These are phyloP conservation scores for Pseudonectria buxi DNA, from an alignment of 2,329 filamentous ascomycete species.

Conservation along the genomic window DNA sequence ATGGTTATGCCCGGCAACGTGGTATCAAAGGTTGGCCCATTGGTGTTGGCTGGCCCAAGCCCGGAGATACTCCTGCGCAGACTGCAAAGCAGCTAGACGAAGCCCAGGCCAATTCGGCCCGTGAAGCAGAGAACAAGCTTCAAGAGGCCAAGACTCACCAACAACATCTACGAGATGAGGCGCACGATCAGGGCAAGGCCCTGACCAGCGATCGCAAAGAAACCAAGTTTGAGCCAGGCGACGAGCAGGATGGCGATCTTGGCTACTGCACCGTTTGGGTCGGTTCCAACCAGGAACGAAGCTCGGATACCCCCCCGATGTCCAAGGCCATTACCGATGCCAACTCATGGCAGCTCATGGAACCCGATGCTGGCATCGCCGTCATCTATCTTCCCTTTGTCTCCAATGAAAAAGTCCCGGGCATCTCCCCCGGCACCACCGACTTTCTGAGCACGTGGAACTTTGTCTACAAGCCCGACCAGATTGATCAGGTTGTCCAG, in stretches of 20 bases:
- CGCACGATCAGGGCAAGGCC: constrained; percentile 17
- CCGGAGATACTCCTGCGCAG: constrained; percentile 49
- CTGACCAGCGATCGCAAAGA: constrained; percentile 23
- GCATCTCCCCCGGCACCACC: constrained; percentile 73
- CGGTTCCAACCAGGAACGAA: constrained; percentile 70
- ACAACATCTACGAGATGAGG: constrained; percentile 20
- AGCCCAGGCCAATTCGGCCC: constrained; percentile 54
- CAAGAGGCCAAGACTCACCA: constrained; percentile 50
- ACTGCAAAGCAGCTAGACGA: constrained; percentile 57
- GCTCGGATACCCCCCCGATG: constrained; percentile 44
- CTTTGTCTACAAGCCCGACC: constrained; percentile 86
- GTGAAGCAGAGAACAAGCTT: constrained; percentile 58
- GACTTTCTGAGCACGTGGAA: constrained; percentile 98
- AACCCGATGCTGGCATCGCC: constrained; percentile 75
- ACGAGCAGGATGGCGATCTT: constrained; percentile 53
- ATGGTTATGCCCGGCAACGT: constrained; percentile 85
- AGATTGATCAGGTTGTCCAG: constrained; percentile 77
- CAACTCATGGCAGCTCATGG: constrained; percentile 59
- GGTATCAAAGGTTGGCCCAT: constrained; percentile 92
- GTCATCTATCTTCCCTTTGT: constrained; percentile 89
- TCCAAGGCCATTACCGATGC: constrained; percentile 53
- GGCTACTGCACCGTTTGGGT: constrained; percentile 96
- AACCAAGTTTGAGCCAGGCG: constrained; percentile 34
- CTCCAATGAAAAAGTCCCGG: constrained; percentile 69
- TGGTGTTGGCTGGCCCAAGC: constrained; percentile 85